Evolutionary conservation across 257 asterid species (phyloP), one percentile per base, ranked within the genome.

Genomic region (Leonotis leonurus): DNA sequence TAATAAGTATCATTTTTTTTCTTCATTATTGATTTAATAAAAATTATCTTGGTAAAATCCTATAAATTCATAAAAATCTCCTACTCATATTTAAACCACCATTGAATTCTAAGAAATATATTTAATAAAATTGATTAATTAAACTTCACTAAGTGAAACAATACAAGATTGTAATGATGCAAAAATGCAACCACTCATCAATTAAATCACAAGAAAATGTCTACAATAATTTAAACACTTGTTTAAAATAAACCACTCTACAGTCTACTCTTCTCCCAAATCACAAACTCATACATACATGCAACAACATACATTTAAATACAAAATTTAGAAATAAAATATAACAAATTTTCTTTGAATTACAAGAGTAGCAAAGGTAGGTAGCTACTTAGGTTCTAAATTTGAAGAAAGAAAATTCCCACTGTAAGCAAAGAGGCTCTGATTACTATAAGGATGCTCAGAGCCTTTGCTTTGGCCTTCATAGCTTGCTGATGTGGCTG

Each of bases 401-500:
- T 18, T 72, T 43, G 86, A 67, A 41, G 81, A 75, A 32, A 72
- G 73, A 64, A 20, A 73, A 14, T 55, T 78, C 12, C 84, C 95
- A 59, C 88, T 80, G 50, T 87, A 85, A 13, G 78, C 65, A 37
- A 83, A 77, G 13, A 85, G 78, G 25, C 86, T 83, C 39, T 85
- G 89, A 33, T 81, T 85, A 40, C 76, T 73, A 64, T 83, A 90
- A 17, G 95, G 96, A 83, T 85, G 86, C 20, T 56, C 59, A 2
- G 21, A 30, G 1, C 78, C 88, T 71, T 79, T 85, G 68, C 60
- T 59, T 27, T 24, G 67, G 18, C 68, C 89, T 54, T 80, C 90
- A 56, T 87, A 77, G 60, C 72, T 87, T 29, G 82, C 88, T 30
- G 97, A 85, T 44, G 88, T 80, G 40, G 94, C 37, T 20, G 97